A percentile compares a stretch with the other conserved stretches of the same genome.
Conservation (phyloP, 2,329 filamentous ascomycete genomes). For the Alternaria triticimaculans region DNA sequence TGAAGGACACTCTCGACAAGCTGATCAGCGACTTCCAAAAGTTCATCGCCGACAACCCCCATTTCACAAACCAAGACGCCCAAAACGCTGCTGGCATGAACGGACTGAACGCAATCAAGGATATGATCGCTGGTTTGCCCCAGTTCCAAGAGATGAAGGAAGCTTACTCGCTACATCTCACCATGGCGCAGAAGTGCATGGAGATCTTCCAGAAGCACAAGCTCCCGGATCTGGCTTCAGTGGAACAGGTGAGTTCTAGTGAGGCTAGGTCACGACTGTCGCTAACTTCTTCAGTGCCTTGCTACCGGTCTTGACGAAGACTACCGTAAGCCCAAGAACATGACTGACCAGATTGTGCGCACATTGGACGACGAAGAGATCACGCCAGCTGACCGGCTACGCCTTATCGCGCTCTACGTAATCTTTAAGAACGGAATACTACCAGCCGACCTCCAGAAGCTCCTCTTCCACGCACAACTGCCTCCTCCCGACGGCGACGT, state of each 20-base stretch:
- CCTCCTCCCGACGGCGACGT: slow-evolving; percentile 75
- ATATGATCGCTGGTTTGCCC: slow-evolving; percentile 93
- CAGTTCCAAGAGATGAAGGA: slow-evolving; percentile 97
- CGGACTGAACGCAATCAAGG: slow-evolving; percentile 88
- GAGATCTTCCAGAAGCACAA: slow-evolving; percentile 86
- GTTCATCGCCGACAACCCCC: slow-evolving; percentile 88
- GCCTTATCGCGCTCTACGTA: slow-evolving; percentile 84
- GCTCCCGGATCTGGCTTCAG: slow-evolving; percentile 81
- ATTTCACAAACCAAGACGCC: slow-evolving; percentile 79
- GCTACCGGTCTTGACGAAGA: slow-evolving; percentile 94
- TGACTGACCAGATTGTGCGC: slow-evolving; percentile 83
- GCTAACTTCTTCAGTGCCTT: slow-evolving; percentile 62
- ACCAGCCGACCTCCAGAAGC: slow-evolving; percentile 79
- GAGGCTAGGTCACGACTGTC: neutral
- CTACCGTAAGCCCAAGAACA: slow-evolving; percentile 85
- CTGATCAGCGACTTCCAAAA: slow-evolving; percentile 90
- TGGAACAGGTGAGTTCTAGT: slow-evolving; percentile 71
- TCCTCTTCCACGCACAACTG: slow-evolving; percentile 82
- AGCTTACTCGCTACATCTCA: slow-evolving; percentile 90
- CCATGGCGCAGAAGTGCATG: slow-evolving; percentile 98
- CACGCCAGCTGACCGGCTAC: slow-evolving; percentile 74
- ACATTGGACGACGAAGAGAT: slow-evolving; percentile 87
- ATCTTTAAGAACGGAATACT: slow-evolving; percentile 87
- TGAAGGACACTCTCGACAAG: slow-evolving; percentile 97
- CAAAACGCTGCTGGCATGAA: slow-evolving; percentile 78